Base-by-base conservation (phyloP, 805 yeast species). In the Isabelozyma gotoi region DNA sequence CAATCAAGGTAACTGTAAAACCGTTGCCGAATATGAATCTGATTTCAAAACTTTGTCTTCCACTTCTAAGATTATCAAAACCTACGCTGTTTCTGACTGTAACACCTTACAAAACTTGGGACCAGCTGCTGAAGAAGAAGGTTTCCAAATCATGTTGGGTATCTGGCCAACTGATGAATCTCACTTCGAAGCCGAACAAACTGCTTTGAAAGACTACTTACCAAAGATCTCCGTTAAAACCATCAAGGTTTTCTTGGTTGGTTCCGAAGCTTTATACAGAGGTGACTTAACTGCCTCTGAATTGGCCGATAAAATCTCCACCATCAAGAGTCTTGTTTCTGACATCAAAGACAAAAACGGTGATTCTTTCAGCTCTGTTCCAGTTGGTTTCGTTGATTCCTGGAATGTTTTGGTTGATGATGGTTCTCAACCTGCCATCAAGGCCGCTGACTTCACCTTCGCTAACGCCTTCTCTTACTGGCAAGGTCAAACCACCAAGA, bases 391-490 rank as follows among this genome's bases (percentile, higher is more conserved):
- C 45, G 97, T 89, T 51, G 98, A 92, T 70, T 90, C 97, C 2
- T 92, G 98, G 98, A 88, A 92, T 67, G 77, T 87, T 49, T 67
- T 88, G 49, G 96, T 90, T 53, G 96, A 88, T 59, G 94, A 85
- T 58, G 81, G 75, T 53, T 74, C 84, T 51, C 56, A 69, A 40
- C 80, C 85, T 19, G 96, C 86, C 44, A 83, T 92, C 62, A 57
- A 80, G 65, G 91, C 89, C 41, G 74, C 95, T 38, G 98, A 92
- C 66, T 74, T 88, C 57, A 82, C 90, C 48, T 86, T 84, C 65
- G 96, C 96, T 60, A 92, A 92, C 64, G 97, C 97, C 40, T 92
- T 92, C 80, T 88, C 97, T 7, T 92, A 91, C 84, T 92, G 98
- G 98, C 98, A 92, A 76, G 97, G 97, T 36, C 97, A 90, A 75